Percentiles rank a stretch among this genome's conserved stretches.
Evolutionary conservation across 768 basidiomycete genomes (phyloP).

Genomic region (Trametes cubensis): DNA sequence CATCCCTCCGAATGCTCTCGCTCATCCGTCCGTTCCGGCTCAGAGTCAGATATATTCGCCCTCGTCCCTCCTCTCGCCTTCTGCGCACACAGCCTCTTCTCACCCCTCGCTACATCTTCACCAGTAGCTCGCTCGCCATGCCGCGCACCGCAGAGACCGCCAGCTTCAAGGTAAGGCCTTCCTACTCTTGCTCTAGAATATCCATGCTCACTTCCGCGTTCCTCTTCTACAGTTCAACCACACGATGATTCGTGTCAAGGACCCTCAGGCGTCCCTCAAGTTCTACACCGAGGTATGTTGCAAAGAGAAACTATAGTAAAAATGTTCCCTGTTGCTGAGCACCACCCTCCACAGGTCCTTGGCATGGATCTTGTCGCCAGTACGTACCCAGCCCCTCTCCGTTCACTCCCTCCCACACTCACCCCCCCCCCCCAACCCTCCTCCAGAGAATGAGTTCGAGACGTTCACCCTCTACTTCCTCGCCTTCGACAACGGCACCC

Average conservation of each 20-base stretch:
- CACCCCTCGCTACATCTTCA: constrained; percentile 11
- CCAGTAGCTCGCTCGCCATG: constrained; percentile 41
- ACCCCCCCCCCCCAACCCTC: neutral
- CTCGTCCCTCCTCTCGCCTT: neutral
- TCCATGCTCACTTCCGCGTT: neutral
- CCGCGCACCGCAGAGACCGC: constrained; percentile 66
- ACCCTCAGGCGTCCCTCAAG: constrained; percentile 75
- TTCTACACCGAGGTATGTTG: constrained; percentile 74
- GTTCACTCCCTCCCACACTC: neutral
- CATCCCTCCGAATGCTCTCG: constrained; percentile 1
- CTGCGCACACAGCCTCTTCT: neutral
- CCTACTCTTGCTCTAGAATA: too few species aligned
- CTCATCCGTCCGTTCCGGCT: neutral
- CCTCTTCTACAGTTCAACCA: constrained; percentile 66
- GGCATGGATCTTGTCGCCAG: constrained; percentile 37
- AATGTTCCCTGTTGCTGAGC: neutral
- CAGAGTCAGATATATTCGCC: neutral
- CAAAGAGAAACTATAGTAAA: neutral
- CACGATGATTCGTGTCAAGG: constrained; percentile 88
- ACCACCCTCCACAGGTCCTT: constrained; percentile 27
- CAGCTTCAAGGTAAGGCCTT: constrained; percentile 53
- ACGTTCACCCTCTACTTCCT: constrained; percentile 86
- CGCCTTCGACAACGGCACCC: constrained; percentile 62
- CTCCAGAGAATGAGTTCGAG: constrained; percentile 52
- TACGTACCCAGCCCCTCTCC: constrained; percentile 17